Evolutionary conservation across 2,329 filamentous ascomycete genomes (phyloP), one percentile per base, ranked within the genome.

Genomic region (Aspergillus costaricaensis): DNA sequence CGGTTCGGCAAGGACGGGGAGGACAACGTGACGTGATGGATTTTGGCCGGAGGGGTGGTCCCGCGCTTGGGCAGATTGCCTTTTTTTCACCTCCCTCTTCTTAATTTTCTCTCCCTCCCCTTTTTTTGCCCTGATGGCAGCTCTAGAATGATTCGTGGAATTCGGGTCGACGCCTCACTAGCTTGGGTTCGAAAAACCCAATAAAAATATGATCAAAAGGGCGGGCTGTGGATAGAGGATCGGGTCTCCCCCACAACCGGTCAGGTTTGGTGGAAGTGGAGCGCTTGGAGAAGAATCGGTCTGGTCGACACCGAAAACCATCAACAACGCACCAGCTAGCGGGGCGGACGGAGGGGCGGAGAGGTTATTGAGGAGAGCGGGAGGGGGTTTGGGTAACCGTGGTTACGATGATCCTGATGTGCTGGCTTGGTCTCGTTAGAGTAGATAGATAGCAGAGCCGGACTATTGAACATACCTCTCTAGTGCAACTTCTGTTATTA

Each of bases 21-120:
- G 65, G 68, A 67, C 66, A 73, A 69, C 70, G 72, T 74, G 73
- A 75, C 73, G 73, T 74, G 70, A 73, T 72, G 66, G 70, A 73
- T 73, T 72, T 70, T 62, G 44, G 50, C 25, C 47, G 25, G 47
- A 32, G 47, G 47, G 47, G 47, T 50, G 47, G 47, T 50, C 47
- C 47, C 47, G 47, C 47, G 47, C 47, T 30, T 30, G 47, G 41
- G 41, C 41, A 44, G 41, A 44, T 44, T 44, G 41, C 25, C 25
- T 50, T 30, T 30, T 30, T 23, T 27, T 50, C 23, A 47, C 58
- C 59, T 10, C 54, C 61, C 47, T 49, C 30, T 48, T 49, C 23
- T 25, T 25, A 8, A 32, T 43, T 44, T 55, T 19, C 19, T 55
- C 25, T 57, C 47, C 19, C 43, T 50, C 53, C 39, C 53, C 43